Percentiles rank a stretch among this genome's conserved stretches.
These are phyloP conservation scores for Saccharomyces paradoxus DNA, from an alignment of 805 yeast genomes.

Conservation along the genomic window DNA sequence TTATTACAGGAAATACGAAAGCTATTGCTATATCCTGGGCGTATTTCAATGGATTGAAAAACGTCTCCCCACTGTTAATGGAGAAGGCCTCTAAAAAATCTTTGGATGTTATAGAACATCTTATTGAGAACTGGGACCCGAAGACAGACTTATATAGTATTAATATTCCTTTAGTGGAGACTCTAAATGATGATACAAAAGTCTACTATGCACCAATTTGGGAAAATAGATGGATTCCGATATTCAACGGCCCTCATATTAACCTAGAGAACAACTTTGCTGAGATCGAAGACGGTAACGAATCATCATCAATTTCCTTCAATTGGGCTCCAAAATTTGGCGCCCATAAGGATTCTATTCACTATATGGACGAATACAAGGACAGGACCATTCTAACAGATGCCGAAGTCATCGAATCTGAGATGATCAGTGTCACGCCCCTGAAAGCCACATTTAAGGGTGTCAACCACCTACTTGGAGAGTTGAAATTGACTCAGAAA, in stretches of 20 bases:
- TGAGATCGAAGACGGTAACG: slow-evolving; percentile 44
- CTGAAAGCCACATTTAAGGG: slow-evolving; percentile 58
- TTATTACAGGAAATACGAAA: slow-evolving; percentile 50
- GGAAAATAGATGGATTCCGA: slow-evolving; percentile 70
- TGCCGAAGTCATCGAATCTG: slow-evolving; percentile 59
- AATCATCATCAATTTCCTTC: slow-evolving; percentile 42
- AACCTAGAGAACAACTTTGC: slow-evolving; percentile 13
- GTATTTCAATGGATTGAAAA: slow-evolving; percentile 44
- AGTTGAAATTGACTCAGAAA: slow-evolving; percentile 5
- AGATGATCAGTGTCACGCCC: slow-evolving; percentile 61
- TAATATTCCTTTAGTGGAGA: slow-evolving; percentile 67
- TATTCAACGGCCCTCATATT: slow-evolving; percentile 35
- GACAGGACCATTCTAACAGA: slow-evolving; percentile 36
- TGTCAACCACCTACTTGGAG: slow-evolving; percentile 13
- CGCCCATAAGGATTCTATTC: slow-evolving; percentile 25
- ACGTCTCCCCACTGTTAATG: slow-evolving; percentile 44
- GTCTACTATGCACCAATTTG: slow-evolving; percentile 70
- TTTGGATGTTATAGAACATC: slow-evolving; percentile 51
- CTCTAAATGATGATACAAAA: slow-evolving; percentile 47
- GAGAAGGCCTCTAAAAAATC: slow-evolving; percentile 61
- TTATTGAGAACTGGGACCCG: slow-evolving; percentile 50
- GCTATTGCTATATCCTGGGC: slow-evolving; percentile 83
- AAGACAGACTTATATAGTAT: slow-evolving; percentile 69
- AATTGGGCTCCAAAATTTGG: slow-evolving; percentile 81
- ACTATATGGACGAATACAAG: slow-evolving; percentile 13